phyloP scores from a whole-genome alignment of 2,329 filamentous ascomycete genomes.

The Colletotrichum graminicola region DNA sequence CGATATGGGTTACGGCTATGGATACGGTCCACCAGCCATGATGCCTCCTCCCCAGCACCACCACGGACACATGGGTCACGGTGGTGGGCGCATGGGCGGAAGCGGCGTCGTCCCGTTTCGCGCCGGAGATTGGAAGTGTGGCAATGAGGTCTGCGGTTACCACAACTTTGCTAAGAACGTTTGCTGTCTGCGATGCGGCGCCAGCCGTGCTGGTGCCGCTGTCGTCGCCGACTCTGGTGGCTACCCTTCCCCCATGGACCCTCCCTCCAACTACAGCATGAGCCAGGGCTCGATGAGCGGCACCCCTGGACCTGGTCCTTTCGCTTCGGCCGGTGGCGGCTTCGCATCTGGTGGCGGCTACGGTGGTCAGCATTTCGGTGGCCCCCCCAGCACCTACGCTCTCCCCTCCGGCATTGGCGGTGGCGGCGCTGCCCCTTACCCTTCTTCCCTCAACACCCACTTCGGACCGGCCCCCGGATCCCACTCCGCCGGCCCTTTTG shows the following conservation, averaged over 20 bases:
- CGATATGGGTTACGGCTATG: constrained; percentile 69
- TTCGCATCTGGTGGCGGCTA: constrained; percentile 72
- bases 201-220: constrained; percentile 91
- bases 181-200: constrained; percentile 95
- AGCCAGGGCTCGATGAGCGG: constrained; percentile 88
- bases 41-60: constrained; percentile 82
- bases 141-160: constrained; percentile 95
- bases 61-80: constrained; percentile 65
- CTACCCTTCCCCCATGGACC: constrained; percentile 91
- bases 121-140: constrained; percentile 98
- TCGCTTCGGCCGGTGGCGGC: constrained; percentile 72
- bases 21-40: constrained; percentile 83
- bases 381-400: constrained; percentile 88
- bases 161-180: constrained; percentile 99
- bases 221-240: constrained; percentile 94
- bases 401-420: constrained; percentile 84
- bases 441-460: constrained; percentile 83
- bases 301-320: constrained; percentile 82
- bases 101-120: constrained; percentile 95
- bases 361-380: constrained; percentile 82
- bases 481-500: constrained; percentile 88
- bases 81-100: constrained; percentile 80
- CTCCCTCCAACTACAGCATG: constrained; percentile 85
- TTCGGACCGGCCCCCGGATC: constrained; percentile 82
- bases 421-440: constrained; percentile 82